Conservation (phyloP, 2,329 filamentous ascomycete genomes). For the Pseudonectria buxi region DNA sequence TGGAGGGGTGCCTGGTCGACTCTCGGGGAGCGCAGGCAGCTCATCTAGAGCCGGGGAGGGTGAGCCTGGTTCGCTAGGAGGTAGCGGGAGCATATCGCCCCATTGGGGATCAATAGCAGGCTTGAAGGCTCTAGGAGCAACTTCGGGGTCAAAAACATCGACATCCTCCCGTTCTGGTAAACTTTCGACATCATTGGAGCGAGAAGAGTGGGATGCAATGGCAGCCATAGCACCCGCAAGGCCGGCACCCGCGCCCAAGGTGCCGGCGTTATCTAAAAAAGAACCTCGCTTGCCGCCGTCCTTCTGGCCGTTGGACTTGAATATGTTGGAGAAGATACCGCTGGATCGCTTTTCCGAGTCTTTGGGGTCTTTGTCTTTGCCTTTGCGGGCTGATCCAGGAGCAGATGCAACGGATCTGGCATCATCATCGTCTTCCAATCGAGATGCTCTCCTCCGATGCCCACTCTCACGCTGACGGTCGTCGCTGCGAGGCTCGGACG, state of each 20-base stretch:
- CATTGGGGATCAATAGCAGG: constrained; percentile 61
- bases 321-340: constrained; percentile 43
- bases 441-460: constrained; percentile 21
- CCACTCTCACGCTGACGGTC: constrained; percentile 7
- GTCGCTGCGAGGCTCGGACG: constrained; percentile 37
- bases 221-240: constrained; percentile 44
- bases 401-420: constrained; percentile 38
- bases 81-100: constrained; percentile 57
- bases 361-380: constrained; percentile 23
- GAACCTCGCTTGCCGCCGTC: constrained; percentile 42
- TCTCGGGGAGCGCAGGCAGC: constrained; percentile 52
- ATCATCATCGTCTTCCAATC: constrained; percentile 41
- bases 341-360: constrained; percentile 33
- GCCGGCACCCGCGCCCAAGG: constrained; percentile 64
- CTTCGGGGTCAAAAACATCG: constrained; percentile 49
- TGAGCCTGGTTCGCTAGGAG: constrained; percentile 51
- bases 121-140: constrained; percentile 51
- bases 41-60: constrained; percentile 32
- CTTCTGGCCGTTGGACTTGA: constrained; percentile 36
- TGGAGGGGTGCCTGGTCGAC: constrained; percentile 50
- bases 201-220: constrained; percentile 32
- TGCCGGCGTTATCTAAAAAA: constrained; percentile 70
- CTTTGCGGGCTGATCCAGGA: constrained; percentile 27
- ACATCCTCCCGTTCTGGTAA: constrained; percentile 32
- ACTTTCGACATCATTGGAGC: constrained; percentile 41